Percentiles rank a stretch among this genome's conserved stretches.
phyloP scores from a whole-genome alignment of 2,329 filamentous ascomycete genomes.

The Tolypocladium tundrense region DNA sequence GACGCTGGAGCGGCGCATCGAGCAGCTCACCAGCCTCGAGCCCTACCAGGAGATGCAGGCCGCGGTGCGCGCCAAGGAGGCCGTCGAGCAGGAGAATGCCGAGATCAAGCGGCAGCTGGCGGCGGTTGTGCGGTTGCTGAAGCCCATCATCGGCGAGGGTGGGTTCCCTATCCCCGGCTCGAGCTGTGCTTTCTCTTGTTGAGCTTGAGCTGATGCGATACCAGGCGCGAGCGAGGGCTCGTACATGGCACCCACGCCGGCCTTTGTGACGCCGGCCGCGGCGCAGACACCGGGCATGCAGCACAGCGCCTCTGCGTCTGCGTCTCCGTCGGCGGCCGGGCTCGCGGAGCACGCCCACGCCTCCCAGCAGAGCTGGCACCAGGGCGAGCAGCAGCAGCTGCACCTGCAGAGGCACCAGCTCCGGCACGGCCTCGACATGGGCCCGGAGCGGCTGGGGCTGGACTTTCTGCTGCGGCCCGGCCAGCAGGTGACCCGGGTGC shows the following conservation, averaged over 20 bases:
- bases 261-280: slow-evolving; percentile 10
- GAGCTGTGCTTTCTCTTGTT: background rate
- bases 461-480: slow-evolving; percentile 53
- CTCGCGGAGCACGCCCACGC: background rate
- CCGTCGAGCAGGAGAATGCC: slow-evolving; percentile 67
- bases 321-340: background rate
- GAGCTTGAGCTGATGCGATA: background rate
- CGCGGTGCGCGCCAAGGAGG: slow-evolving; percentile 65
- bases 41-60: slow-evolving; percentile 76
- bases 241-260: slow-evolving; percentile 20
- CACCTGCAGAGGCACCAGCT: slow-evolving; percentile 39
- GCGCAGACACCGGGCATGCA: background rate
- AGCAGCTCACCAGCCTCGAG: slow-evolving; percentile 67
- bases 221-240: background rate
- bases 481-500: slow-evolving; percentile 37
- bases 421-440: slow-evolving; percentile 48
- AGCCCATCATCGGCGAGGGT: slow-evolving; percentile 40
- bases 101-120: slow-evolving; percentile 63
- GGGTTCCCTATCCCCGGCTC: background rate
- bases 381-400: slow-evolving; percentile 10
- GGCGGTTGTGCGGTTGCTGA: slow-evolving; percentile 52
- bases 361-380: background rate
- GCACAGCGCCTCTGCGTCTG: background rate
- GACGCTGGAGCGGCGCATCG: slow-evolving; percentile 58
- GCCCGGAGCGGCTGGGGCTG: slow-evolving; percentile 58